Evolutionary conservation across 2,329 filamentous ascomycete species (phyloP), one percentile per base, ranked within the genome.

Genomic region (Ophiostoma australiae): DNA sequence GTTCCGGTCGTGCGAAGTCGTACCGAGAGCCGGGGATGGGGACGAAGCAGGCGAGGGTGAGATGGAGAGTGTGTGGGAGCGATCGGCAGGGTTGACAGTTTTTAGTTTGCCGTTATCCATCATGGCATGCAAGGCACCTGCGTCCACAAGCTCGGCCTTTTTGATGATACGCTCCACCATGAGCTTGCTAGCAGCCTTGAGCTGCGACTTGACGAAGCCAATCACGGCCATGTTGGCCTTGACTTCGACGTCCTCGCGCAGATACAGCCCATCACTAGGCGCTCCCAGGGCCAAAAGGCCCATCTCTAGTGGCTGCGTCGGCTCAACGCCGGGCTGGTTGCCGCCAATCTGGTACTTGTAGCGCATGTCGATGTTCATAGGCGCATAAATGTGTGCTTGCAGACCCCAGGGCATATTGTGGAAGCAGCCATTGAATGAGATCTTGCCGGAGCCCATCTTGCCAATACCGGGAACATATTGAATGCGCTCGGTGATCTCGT

Each of bases 341-440:
- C 89, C 89, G 72, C 83, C 85, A 70, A 91, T 87, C 76, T 86
- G 84, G 78, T 90, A 91, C 75, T 86, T 90, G 80, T 89, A 89
- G 73, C 89, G 84, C 77, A 91, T 78, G 77, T 91, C 89, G 69
- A 90, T 83, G 73, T 84, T 85, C 77, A 90, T 84, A 41, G 89
- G 89, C 61, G 87, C 89, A 77, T 91, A 91, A 69, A 89, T 88
- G 80, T 91, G 89, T 11, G 88, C 90, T 80, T 91, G 89, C 72
- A 91, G 80, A 3, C 89, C 89, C 86, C 88, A 90, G 2, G 89
- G 87, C 82, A 90, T 87, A 78, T 91, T 85, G 76, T 91, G 89
- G 77, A 91, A 91, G 76, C 89, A 90, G 72, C 87, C 89, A 72
- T 87, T 90, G 80, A 91, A 91, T 67, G 82, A 84, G 79, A 91